Conservation (phyloP, 2,329 filamentous ascomycete species). For the Diplodia sapinea region DNA sequence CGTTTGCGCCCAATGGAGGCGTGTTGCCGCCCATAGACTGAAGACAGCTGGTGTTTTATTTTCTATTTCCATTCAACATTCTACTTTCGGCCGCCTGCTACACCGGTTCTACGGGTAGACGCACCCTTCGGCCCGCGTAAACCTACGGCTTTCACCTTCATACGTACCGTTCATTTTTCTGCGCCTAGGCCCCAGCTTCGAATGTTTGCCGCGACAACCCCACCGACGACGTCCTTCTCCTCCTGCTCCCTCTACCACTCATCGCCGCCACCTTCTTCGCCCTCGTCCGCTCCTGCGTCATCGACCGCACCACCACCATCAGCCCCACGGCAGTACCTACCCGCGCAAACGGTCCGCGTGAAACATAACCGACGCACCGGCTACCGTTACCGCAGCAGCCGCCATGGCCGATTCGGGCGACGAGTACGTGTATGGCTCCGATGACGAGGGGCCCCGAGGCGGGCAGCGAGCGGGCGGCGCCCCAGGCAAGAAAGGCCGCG, state of each 20-base stretch:
- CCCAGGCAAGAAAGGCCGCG: constrained; percentile 29
- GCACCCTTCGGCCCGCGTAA: background rate
- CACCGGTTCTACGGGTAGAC: background rate
- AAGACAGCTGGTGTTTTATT: background rate
- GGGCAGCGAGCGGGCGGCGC: constrained; percentile 36
- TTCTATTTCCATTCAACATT: background rate
- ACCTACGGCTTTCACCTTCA: background rate
- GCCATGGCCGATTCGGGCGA: constrained; percentile 75
- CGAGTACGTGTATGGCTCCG: constrained; percentile 69
- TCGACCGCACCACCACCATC: background rate
- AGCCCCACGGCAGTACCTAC: background rate
- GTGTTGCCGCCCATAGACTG: constrained; percentile 1
- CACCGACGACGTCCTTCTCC: constrained; percentile 1
- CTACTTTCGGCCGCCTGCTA: background rate
- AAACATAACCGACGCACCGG: background rate
- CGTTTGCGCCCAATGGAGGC: constrained; percentile 26
- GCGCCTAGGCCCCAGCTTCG: constrained; percentile 14
- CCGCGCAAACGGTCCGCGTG: background rate
- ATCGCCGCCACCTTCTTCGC: constrained; percentile 1
- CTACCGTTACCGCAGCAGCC: background rate
- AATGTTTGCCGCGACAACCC: constrained; percentile 24
- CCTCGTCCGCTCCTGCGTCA: background rate
- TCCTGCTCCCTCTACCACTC: background rate
- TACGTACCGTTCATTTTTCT: background rate
- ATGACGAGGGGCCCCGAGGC: constrained; percentile 62